Conservation (phyloP, 106 monocot species). For the Dendrobium chrysotoxum region DNA sequence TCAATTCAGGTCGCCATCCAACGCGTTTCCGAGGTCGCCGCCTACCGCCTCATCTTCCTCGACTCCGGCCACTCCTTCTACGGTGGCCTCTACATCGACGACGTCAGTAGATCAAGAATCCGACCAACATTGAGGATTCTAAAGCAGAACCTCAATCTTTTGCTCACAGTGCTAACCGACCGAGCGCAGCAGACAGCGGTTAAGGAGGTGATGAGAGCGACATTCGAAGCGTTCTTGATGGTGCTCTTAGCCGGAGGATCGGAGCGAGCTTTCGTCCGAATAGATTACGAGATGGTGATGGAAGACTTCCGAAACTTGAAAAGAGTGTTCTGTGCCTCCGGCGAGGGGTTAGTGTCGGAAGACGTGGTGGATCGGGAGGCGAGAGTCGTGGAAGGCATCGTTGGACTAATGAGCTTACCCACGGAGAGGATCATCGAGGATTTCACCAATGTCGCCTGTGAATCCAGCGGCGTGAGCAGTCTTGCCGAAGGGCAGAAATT, state of each 20-base stretch:
- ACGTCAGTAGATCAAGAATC: slow-evolving; percentile 30
- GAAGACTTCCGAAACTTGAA: slow-evolving; percentile 55
- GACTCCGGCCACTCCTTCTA: slow-evolving; percentile 50
- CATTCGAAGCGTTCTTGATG: slow-evolving; percentile 52
- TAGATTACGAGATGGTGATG: slow-evolving; percentile 30
- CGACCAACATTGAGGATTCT: slow-evolving; percentile 31
- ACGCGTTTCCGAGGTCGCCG: slow-evolving; percentile 53
- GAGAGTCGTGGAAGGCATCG: slow-evolving; percentile 36
- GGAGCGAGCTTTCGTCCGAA: slow-evolving; percentile 29
- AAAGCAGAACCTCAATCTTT: slow-evolving; percentile 45
- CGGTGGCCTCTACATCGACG: slow-evolving; percentile 36
- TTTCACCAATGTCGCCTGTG: slow-evolving; percentile 34
- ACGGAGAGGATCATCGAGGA: slow-evolving; percentile 55
- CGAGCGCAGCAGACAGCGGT: slow-evolving; percentile 44
- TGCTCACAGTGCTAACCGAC: slow-evolving; percentile 32
- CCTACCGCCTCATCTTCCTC: slow-evolving; percentile 64
- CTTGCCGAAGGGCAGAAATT: slow-evolving; percentile 8
- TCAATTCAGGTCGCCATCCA: slow-evolving; percentile 35
- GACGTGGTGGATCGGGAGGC: slow-evolving; percentile 56
- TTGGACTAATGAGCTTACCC: slow-evolving; percentile 36
- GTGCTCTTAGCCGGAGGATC: slow-evolving; percentile 56
- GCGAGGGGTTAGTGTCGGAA: slow-evolving; percentile 50
- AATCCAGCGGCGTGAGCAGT: background rate
- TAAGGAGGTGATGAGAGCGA: slow-evolving; percentile 55
- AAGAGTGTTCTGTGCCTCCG: slow-evolving; percentile 38